Conservation (phyloP, 352 stramenopile species). For the Phytopythium montanum region DNA sequence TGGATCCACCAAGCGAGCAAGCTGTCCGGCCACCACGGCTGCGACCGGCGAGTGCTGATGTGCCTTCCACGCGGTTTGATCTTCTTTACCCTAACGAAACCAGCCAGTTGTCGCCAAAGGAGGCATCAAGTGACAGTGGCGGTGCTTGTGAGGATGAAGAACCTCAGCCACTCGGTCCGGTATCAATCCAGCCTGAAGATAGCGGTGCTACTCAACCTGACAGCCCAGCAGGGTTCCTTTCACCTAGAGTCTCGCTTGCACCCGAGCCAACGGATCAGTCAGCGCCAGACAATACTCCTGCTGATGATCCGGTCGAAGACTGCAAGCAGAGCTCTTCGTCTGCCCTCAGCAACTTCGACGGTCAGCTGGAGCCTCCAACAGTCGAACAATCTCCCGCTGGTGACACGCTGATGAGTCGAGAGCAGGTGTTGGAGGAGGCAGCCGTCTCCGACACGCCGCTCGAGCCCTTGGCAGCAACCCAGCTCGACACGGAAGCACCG, state of each 20-base stretch:
- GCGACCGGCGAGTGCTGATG: conserved; percentile 3
- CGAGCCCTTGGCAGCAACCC: not conserved
- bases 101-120: not conserved
- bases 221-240: too few relatives aligned
- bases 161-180: not conserved
- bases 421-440: not conserved
- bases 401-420: not conserved
- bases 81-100: not conserved
- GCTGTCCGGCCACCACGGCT: not conserved
- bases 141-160: not conserved
- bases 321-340: not conserved
- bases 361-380: not conserved
- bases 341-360: not conserved
- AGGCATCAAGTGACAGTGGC: not conserved
- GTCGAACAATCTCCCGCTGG: not conserved
- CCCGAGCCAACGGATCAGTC: not conserved
- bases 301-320: not conserved
- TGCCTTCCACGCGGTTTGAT: not conserved
- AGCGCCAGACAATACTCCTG: not conserved
- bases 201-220: not conserved
- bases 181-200: not conserved
- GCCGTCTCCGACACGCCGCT: not conserved
- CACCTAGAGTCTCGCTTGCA: not conserved
- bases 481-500: not conserved
- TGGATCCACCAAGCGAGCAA: not conserved